Percentiles rank a stretch among this genome's conserved stretches.
Evolutionary conservation across 345 rosid species (phyloP).

Genomic region (Rhodamnia rubescens): DNA sequence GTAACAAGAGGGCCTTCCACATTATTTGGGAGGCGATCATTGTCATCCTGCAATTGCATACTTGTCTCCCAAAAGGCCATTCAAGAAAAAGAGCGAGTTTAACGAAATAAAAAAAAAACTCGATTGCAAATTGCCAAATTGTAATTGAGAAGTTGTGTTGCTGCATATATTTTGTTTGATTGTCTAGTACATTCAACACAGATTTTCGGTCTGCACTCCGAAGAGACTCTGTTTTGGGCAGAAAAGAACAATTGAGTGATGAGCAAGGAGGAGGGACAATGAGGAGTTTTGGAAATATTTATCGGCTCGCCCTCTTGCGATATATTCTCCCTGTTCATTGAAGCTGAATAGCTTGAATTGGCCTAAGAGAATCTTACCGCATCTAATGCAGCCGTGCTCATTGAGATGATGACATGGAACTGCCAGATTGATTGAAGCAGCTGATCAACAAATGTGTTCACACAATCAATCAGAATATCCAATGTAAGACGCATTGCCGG

Average conservation of each 20-base stretch:
- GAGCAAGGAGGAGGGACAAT: too few relatives aligned
- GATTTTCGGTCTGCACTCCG: not conserved
- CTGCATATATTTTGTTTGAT: too few relatives aligned
- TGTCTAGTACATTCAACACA: too few relatives aligned
- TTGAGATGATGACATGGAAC: not conserved
- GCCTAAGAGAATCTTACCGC: not conserved
- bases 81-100: too few relatives aligned
- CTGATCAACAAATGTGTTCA: not conserved
- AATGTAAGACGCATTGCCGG: not conserved
- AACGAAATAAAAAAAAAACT: too few relatives aligned
- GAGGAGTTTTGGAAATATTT: too few relatives aligned
- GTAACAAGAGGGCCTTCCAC: not conserved
- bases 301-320: not conserved
- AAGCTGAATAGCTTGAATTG: not conserved
- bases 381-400: not conserved
- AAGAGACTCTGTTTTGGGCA: not conserved
- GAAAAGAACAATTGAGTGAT: too few relatives aligned
- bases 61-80: too few relatives aligned
- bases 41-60: not conserved
- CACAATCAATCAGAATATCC: not conserved
- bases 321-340: not conserved
- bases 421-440: not conserved
- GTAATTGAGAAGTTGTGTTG: too few relatives aligned
- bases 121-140: too few relatives aligned
- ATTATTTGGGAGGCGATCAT: not conserved